Conservation (phyloP, 2,329 filamentous ascomycete species). For the Pseudopithomyces chartarum region DNA sequence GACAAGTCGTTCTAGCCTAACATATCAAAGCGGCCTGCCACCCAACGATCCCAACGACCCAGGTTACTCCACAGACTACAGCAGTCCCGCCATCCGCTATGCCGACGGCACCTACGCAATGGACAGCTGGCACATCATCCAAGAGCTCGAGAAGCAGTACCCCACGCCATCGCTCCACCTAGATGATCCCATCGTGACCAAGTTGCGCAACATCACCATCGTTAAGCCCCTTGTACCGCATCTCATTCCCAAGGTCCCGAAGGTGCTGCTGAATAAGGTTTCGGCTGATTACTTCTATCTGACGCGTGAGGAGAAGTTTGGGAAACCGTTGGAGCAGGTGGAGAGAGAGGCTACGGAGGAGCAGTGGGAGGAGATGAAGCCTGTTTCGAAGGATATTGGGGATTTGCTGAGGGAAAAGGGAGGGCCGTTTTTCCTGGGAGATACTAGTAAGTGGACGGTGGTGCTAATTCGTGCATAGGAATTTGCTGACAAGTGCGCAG, state of each 20-base stretch:
- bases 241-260: slow-evolving; percentile 54
- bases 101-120: slow-evolving; percentile 64
- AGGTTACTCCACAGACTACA: slow-evolving; percentile 51
- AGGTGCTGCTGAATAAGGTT: slow-evolving; percentile 56
- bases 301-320: slow-evolving; percentile 56
- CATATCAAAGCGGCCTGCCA: slow-evolving; percentile 46
- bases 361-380: slow-evolving; percentile 55
- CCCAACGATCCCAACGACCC: slow-evolving; percentile 49
- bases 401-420: slow-evolving; percentile 59
- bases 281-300: slow-evolving; percentile 61
- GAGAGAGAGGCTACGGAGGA: slow-evolving; percentile 55
- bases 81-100: slow-evolving; percentile 61
- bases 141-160: slow-evolving; percentile 62
- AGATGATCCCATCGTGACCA: slow-evolving; percentile 56
- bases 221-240: slow-evolving; percentile 21
- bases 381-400: slow-evolving; percentile 41
- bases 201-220: slow-evolving; percentile 49
- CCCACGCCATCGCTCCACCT: slow-evolving; percentile 64
- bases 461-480: slow-evolving; percentile 58
- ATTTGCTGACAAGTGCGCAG: slow-evolving; percentile 19
- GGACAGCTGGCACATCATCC: slow-evolving; percentile 67
- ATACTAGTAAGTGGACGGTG: slow-evolving; percentile 42
- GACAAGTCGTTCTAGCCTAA: neutral
- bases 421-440: slow-evolving; percentile 67
- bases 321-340: slow-evolving; percentile 60